These are phyloP conservation scores for Penicillium polonicum DNA, from an alignment of 2,329 filamentous ascomycete genomes.

Conservation along the genomic window DNA sequence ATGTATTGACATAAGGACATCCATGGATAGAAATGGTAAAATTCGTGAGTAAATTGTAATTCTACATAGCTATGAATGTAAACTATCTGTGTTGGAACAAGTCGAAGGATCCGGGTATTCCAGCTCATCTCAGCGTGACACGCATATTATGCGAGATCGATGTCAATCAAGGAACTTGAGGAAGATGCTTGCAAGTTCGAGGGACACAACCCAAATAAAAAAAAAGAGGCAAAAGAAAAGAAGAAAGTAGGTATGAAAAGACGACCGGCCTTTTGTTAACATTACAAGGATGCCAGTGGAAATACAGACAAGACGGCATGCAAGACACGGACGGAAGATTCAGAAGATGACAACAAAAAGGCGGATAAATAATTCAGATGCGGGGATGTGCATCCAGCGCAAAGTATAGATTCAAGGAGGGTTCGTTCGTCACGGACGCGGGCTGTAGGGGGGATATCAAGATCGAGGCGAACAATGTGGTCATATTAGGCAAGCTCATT, in stretches of 20 bases:
- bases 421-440: slow-evolving; percentile 24
- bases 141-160: slow-evolving; percentile 6
- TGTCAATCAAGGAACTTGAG: slow-evolving; percentile 2
- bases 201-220: neutral
- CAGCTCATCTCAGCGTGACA: slow-evolving; percentile 14
- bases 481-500: slow-evolving; percentile 18
- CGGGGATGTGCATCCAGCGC: neutral
- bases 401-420: slow-evolving; percentile 8
- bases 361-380: neutral
- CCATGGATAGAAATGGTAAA: neutral
- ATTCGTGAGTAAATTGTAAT: slow-evolving; percentile 1
- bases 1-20: neutral
- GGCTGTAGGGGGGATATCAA: slow-evolving; percentile 6
- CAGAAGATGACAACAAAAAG: slow-evolving; percentile 1
- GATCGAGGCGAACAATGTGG: slow-evolving; percentile 1
- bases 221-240: neutral
- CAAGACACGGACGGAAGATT: slow-evolving; percentile 11
- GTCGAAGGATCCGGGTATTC: slow-evolving; percentile 12
- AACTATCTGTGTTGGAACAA: slow-evolving; percentile 13
- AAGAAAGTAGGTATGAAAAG: neutral
- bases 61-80: slow-evolving; percentile 10
- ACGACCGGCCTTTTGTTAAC: neutral
- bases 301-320: slow-evolving; percentile 1
- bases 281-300: slow-evolving; percentile 3
- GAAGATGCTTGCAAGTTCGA: slow-evolving; percentile 6